Base-by-base conservation (phyloP, 768 basidiomycete genomes). In the Polyporus arcularius region DNA sequence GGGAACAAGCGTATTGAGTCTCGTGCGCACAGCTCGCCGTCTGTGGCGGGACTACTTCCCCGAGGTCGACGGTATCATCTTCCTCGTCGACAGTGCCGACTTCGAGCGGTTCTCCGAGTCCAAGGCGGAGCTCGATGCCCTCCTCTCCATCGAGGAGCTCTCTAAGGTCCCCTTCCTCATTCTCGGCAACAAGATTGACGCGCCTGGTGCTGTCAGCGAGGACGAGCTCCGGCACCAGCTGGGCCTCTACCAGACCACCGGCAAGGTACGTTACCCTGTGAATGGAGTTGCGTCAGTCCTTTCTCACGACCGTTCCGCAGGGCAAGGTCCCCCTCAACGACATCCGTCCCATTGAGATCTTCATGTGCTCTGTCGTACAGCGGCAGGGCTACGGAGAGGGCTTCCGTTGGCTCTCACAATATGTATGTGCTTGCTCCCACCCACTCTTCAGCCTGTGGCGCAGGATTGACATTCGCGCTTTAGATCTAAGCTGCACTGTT, bases 41-140 rank as follows among this genome's bases (percentile, higher is more conserved):
- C 89, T 98, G 73, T 99, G 97, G 97, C 88, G 95, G 60, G 96
- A 99, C 77, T 99, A 98, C 80, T 98, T 99, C 88, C 97, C 97
- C 52, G 97, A 98, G 75, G 97, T 98, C 45, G 95, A 99, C 69
- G 96, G 94, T 16, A 98, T 99, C 69, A 88, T 98, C 71, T 99
- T 98, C 86, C 82, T 99, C 59, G 96, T 99, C 61, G 97, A 99
- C 79, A 92, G 88, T 66, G 94, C 94, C 64, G 97, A 99, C 80
- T 89, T 89, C 71, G 97, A 98, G 79, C 91, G 96, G 45, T 96
- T 99, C 77, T 75, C 88, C 8, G 97, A 98, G 78, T 93, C 93
- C 65, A 98, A 98, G 76, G 95, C 94, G 12, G 97, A 99, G 76
- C 87, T 99, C 49, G 96, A 98, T 72, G 90, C 95, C 6, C 86